phyloP scores from a whole-genome alignment of 805 yeast genomes.

The Ogataea allantospora region DNA sequence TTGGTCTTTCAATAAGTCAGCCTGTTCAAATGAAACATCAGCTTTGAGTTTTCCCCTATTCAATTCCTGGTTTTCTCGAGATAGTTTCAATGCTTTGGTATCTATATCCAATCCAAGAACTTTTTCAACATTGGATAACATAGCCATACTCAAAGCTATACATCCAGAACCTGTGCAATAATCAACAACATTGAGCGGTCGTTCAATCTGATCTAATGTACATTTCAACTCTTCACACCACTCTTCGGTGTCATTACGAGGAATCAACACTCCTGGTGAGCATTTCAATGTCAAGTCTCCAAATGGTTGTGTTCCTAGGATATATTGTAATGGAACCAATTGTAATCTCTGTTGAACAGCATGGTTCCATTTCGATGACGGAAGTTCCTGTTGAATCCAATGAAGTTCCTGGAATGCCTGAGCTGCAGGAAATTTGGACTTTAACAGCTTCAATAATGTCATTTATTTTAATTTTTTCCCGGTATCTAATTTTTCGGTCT shows the following conservation, averaged over 20 bases:
- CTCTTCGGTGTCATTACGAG: slow-evolving; percentile 95
- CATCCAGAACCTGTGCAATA: slow-evolving; percentile 92
- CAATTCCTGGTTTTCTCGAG: slow-evolving; percentile 41
- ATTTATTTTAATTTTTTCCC: slow-evolving; percentile 10
- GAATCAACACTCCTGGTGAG: slow-evolving; percentile 68
- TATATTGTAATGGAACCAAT: slow-evolving; percentile 76
- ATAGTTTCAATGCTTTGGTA: slow-evolving; percentile 47
- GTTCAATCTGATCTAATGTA: slow-evolving; percentile 8
- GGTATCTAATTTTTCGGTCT: slow-evolving; percentile 10
- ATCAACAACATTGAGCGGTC: slow-evolving; percentile 47
- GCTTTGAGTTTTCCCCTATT: slow-evolving; percentile 11
- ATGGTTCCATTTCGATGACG: slow-evolving; percentile 39
- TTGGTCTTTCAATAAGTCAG: slow-evolving; percentile 22
- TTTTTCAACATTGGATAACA: slow-evolving; percentile 21
- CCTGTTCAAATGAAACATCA: slow-evolving; percentile 19
- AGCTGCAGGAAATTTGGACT: slow-evolving; percentile 17
- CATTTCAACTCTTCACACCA: slow-evolving; percentile 57
- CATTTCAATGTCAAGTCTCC: slow-evolving; percentile 65
- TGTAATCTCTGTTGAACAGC: slow-evolving; percentile 56
- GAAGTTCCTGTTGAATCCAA: slow-evolving; percentile 65
- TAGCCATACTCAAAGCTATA: slow-evolving; percentile 55
- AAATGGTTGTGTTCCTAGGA: slow-evolving; percentile 85
- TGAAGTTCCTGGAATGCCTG: slow-evolving; percentile 55
- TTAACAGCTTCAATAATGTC: slow-evolving; percentile 14
- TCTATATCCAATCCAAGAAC: slow-evolving; percentile 57